Percentiles rank a stretch among this genome's conserved stretches.
phyloP scores from a whole-genome alignment of 129 eudicot genomes.

The Glebionis coronaria region DNA sequence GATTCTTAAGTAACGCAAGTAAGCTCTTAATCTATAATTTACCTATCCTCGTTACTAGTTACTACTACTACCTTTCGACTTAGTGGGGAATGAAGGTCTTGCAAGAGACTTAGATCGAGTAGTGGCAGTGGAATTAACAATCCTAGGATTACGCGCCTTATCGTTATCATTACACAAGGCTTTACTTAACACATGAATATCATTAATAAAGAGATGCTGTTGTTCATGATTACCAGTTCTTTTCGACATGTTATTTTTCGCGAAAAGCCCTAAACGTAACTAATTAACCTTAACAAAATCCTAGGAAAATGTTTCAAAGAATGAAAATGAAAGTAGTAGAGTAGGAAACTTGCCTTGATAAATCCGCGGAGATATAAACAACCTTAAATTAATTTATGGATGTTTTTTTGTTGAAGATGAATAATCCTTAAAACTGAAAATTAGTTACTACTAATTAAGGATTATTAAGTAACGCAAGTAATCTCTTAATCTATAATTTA shows the following conservation, averaged over 20 bases:
- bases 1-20: too few species aligned
- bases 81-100: slow-evolving; percentile 34
- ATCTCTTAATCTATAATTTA: too few species aligned
- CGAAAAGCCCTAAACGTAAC: slow-evolving; percentile 11
- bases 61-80: slow-evolving; percentile 27
- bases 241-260: slow-evolving; percentile 40
- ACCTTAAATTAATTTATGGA: too few species aligned
- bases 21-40: too few species aligned
- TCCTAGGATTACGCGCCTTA: slow-evolving; percentile 27
- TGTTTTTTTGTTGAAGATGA: slow-evolving; percentile 1
- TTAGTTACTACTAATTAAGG: too few species aligned
- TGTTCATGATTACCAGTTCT: slow-evolving; percentile 34
- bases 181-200: slow-evolving; percentile 55
- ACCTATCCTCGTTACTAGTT: slow-evolving; percentile 40
- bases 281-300: neutral
- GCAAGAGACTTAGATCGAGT: slow-evolving; percentile 47
- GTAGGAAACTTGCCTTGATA: slow-evolving; percentile 28
- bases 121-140: slow-evolving; percentile 36
- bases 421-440: neutral
- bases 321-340: too few species aligned
- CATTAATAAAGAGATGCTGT: slow-evolving; percentile 48
- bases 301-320: too few species aligned
- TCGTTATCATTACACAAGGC: slow-evolving; percentile 52
- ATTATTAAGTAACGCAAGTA: too few species aligned
- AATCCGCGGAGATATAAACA: slow-evolving; percentile 15